phyloP scores from a whole-genome alignment of 2,329 filamentous ascomycete genomes.

The Bipolaris zeicola region DNA sequence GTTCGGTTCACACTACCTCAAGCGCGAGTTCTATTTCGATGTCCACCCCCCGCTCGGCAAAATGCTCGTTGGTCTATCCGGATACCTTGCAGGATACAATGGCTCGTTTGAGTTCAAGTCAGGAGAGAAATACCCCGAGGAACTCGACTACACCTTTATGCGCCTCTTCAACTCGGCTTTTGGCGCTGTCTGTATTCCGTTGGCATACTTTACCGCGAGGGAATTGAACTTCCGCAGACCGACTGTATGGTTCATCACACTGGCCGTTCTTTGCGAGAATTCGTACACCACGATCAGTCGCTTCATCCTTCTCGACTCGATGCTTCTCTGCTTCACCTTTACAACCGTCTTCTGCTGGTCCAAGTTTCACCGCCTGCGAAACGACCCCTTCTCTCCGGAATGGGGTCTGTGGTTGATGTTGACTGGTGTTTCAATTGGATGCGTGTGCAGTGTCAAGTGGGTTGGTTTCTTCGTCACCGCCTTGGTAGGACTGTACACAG shows the following conservation, averaged over 20 bases:
- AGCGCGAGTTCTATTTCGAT: slow-evolving; percentile 99
- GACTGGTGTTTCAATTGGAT: slow-evolving; percentile 94
- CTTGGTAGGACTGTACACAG: slow-evolving; percentile 91
- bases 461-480: slow-evolving; percentile 96
- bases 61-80: slow-evolving; percentile 96
- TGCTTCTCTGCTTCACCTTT: slow-evolving; percentile 98
- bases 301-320: slow-evolving; percentile 97
- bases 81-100: slow-evolving; percentile 96
- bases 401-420: slow-evolving; percentile 96
- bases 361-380: slow-evolving; percentile 88
- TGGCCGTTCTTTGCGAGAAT: slow-evolving; percentile 99
- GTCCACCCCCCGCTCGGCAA: slow-evolving; percentile 95
- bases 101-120: slow-evolving; percentile 99
- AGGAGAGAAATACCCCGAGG: slow-evolving; percentile 89
- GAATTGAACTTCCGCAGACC: slow-evolving; percentile 86
- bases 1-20: slow-evolving; percentile 98
- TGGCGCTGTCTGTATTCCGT: slow-evolving; percentile 86
- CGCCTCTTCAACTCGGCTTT: slow-evolving; percentile 96
- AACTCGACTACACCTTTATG: slow-evolving; percentile 98
- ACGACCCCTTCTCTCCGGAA: slow-evolving; percentile 83
- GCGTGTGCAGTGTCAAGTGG: slow-evolving; percentile 98
- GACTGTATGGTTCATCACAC: slow-evolving; percentile 90
- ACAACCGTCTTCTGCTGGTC: slow-evolving; percentile 97
- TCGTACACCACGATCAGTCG: slow-evolving; percentile 98
- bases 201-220: slow-evolving; percentile 94